Evolutionary conservation across 352 stramenopile genomes (phyloP).

Genomic region (Lagenidium giganteum): DNA sequence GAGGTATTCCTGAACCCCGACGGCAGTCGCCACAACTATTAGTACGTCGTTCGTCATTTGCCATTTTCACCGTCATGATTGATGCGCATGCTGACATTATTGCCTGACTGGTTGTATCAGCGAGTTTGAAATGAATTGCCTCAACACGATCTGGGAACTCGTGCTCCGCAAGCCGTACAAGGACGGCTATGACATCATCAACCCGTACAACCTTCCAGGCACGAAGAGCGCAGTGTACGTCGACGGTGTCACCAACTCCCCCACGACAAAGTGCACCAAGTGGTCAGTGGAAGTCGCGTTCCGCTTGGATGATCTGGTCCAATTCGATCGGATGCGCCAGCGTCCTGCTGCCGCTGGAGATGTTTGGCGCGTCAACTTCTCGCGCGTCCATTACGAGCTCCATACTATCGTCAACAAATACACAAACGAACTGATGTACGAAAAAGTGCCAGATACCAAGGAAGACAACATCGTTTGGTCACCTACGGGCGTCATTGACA

Average conservation of each 20-base stretch:
- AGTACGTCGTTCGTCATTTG: slow-evolving; percentile 28
- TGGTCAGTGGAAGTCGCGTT: slow-evolving; percentile 86
- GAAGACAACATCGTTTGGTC: slow-evolving; percentile 79
- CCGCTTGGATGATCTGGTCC: slow-evolving; percentile 54
- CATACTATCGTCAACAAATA: slow-evolving; percentile 37
- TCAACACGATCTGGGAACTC: slow-evolving; percentile 91
- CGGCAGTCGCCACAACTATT: slow-evolving; percentile 83
- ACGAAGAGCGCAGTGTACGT: slow-evolving; percentile 50
- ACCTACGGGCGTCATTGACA: slow-evolving; percentile 66
- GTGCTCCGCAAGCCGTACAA: slow-evolving; percentile 86
- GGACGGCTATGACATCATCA: slow-evolving; percentile 77
- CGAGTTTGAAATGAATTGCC: slow-evolving; percentile 89
- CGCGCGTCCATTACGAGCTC: slow-evolving; percentile 79
- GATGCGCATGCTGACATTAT: not conserved
- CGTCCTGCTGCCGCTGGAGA: slow-evolving; percentile 28
- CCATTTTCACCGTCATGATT: not conserved
- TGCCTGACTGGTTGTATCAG: slow-evolving; percentile 16
- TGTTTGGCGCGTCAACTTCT: slow-evolving; percentile 89
- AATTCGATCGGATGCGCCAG: slow-evolving; percentile 41
- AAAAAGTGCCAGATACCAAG: slow-evolving; percentile 37
- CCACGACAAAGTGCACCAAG: slow-evolving; percentile 41
- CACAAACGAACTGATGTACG: slow-evolving; percentile 38
- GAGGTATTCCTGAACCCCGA: slow-evolving; percentile 90
- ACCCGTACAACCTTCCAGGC: slow-evolving; percentile 58
- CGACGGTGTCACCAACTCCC: slow-evolving; percentile 70